Base-by-base conservation (phyloP, 306 rosid genomes). In the Astragalus membranaceus region DNA sequence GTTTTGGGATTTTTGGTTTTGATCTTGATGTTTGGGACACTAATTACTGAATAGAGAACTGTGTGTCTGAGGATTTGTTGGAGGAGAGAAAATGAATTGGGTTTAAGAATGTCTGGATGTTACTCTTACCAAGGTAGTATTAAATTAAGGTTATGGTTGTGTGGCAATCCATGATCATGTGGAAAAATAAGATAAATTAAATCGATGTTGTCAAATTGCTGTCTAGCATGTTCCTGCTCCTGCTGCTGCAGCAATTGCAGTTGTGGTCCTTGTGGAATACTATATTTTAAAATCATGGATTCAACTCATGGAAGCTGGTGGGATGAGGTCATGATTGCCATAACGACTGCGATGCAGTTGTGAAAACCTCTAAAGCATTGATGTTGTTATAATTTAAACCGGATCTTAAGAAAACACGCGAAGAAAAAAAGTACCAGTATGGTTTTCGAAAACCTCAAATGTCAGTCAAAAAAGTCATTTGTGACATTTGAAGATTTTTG, bases 1-100 rank as follows among this genome's bases (percentile, higher is more conserved):
- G n/a, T n/a, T n/a, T n/a, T n/a, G n/a, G 9, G 33, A 2, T 39
- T 64, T 3, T 58, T 32, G 39, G 12, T 54, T 76, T 53, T 42
- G 73, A 68, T 81, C 60, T 67, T 71, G 33, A 48, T 75, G 53
- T 72, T 54, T 1, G 46, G 17, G 64, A 14, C 17, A 60, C 7
- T 60, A 78, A n/a, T 60, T 60, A 5, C 8, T 49, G 46, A 47
- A 37, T 0, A 5, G 47, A 68, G 36, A 46, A 74, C 70, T 69
- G 35, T 57, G 47, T 17, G 35, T 17, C 15, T 14, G 47, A 70
- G n/a, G 16, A 10, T 36, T 74, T 74, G 35, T 43, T 47, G 30
- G 5, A 15, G 52, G 20, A 48, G 7, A n/a, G 46, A 50, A 58
- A 29, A 47, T 52, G 29, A 62, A 35, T 10, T 5, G 58, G 33